Base-by-base conservation (phyloP, 768 basidiomycete species). In the Rhizopogon sp. region DNA sequence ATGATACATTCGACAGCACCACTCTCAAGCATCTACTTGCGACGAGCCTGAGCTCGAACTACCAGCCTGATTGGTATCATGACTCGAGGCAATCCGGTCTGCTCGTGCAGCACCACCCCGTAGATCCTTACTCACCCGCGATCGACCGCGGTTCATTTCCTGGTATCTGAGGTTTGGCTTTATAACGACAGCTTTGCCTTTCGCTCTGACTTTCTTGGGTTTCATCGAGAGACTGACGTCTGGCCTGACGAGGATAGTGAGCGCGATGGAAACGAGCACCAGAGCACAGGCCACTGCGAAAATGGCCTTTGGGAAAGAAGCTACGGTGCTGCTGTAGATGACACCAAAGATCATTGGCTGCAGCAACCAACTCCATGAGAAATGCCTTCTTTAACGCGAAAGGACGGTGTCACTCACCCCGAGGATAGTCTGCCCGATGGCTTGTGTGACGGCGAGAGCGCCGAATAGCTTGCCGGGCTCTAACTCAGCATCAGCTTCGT, bases 291-390 rank as follows among this genome's bases (percentile, higher is more conserved):
- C 87, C 10, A 81, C 69, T 14, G 69, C 76, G 60, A 90, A 91
- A 61, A 90, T 83, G 1, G 85, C 79, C 69, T 82, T 81, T 0
- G 88, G 88, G 63, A 77, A 87, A 17, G 69, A 72, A 0, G 76
- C 81, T 33, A 90, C 87, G 2, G 84, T 87, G 37, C 67, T 68
- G 52, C 81, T 77, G 67, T 88, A 92, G 20, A 86, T 77, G 43
- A 82, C 47, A 5, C 84, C 87, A 63, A 87, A 91, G 5, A 90
- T 60, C 41, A 81, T 71, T 6, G 89, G 88, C 88, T 90, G 76
- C 47, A 72, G 61, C 39, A 14, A 28, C 33, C 31, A 13, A 20
- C 20, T 25, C 16, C 39, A 31, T 44, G 29, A 50, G 42, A 44
- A 25, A 42, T 43, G 42, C 6, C 20, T 10, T 11, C 6, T n/a